Evolutionary conservation across 2,329 filamentous ascomycete genomes (phyloP), one percentile per base, ranked within the genome.

Genomic region (Aureobasidium uvarum): DNA sequence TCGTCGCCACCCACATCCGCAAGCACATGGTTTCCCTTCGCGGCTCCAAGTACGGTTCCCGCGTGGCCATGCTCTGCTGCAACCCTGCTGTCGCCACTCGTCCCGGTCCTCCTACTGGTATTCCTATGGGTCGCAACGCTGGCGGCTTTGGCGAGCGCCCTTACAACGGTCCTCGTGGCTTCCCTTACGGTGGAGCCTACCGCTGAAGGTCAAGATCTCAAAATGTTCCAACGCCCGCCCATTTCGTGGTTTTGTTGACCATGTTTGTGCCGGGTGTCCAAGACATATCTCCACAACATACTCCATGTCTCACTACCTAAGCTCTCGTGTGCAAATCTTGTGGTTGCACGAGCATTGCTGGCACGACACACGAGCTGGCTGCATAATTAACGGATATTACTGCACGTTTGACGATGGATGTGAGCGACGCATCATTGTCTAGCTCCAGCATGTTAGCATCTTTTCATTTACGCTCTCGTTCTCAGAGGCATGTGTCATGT

Each of bases 1-100:
- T 96, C 69, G 95, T 99, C 69, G 92, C 93, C 55, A 88, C 88
- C 65, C 95, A 99, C 75, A 96, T 99, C 72, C 90, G 85, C 72
- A 98, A 98, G 85, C 95, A 99, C 78, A 99, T 99, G 95, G 95
- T 99, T 10, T 99, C 95, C 65, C 89, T 99, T 56, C 91, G 95
- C 67, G 95, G 95, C 66, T 98, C 95, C 74, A 99, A 99, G 78
- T 99, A 98, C 76, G 95, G 95, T 67, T 99, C 95, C 67, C 91
- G 95, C 66, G 95, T 99, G 68, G 95, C 95, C 38, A 98, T 99
- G 94, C 89, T 99, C 64, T 99, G 96, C 81, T 96, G 92, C 79
- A 98, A 98, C 77, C 94, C 93, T 43, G 92, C 91, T 55, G 87
- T 92, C 71, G 86, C 90, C 62, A 97, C 92, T 71, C 91, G 93